Evolutionary conservation across 352 stramenopile genomes (phyloP), one percentile per base, ranked within the genome.

Genomic region (Ochromonadaceae sp.): DNA sequence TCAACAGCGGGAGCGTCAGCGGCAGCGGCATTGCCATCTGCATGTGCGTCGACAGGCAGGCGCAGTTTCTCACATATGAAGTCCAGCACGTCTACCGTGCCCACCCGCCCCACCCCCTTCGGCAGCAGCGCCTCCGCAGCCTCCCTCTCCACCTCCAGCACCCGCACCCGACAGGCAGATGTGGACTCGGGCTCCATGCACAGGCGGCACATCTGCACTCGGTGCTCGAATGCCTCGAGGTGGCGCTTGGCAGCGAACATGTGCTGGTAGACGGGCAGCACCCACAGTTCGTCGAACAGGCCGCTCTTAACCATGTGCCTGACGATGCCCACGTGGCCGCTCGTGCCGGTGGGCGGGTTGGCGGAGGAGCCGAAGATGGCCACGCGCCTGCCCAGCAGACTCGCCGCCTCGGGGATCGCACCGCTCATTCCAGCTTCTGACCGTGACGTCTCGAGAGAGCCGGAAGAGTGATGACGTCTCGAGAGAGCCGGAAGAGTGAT

Each of bases 191-290:
- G 56, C 38, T 52, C 34, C 46, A 85, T 60, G 0, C 70, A 80
- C 28, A 90, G 70, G 25, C 72, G 67, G 73, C 78, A 81, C 80
- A 91, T 85, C 17, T 63, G 55, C 28, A 89, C 55, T 59, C 83
- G 80, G 58, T 88, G 70, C 2, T 77, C 59, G 69, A 90, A 90
- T 1, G 76, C 67, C 36, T 78, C 81, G 44, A 91, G 77, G 43
- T 78, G 52, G 36, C 74, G 73, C 73, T 91, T 91, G 56, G 59
- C 79, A 26, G 73, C 77, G 70, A 85, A 90, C 58, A 90, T 89
- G 71, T 91, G 83, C 61, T 84, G 79, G 67, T 85, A 90, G 57
- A 91, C 83, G 10, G 83, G 83, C 52, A 90, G 50, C n/a, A 91
- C 58, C 83, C 83, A 91, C 38, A 91, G 73, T 70, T 90, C 79